A percentile compares a stretch with the other conserved stretches of the same genome.
Evolutionary conservation across 1,284 basidiomycete genomes (phyloP).

Genomic region (Neolentinus lepideus): DNA sequence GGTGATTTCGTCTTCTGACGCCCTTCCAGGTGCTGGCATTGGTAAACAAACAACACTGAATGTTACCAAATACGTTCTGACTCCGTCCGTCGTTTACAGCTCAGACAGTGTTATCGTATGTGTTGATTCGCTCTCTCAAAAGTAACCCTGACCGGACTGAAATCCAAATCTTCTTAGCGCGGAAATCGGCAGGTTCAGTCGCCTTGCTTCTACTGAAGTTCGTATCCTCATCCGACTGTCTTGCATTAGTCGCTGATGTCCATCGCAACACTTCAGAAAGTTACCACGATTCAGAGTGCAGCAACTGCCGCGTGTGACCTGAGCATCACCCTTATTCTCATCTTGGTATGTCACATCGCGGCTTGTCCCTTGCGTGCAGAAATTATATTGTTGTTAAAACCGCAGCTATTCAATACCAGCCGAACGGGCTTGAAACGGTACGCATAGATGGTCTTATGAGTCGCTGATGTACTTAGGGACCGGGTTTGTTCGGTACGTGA

Average conservation of each 20-base stretch:
- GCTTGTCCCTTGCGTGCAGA: neutral
- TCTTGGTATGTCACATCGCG: neutral
- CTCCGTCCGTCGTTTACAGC: neutral
- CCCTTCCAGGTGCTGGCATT: conserved; percentile 1
- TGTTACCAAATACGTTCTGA: neutral
- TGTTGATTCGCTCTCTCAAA: neutral
- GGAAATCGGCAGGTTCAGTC: conserved; percentile 1
- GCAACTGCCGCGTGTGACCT: conserved; percentile 5
- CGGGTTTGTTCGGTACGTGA: no score
- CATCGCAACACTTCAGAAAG: neutral
- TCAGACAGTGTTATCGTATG: neutral
- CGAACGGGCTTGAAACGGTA: conserved; percentile 3
- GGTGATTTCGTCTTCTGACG: neutral
- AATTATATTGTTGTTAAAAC: neutral
- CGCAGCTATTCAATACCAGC: conserved; percentile 1
- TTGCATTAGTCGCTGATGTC: neutral
- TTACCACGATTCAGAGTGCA: conserved; percentile 4
- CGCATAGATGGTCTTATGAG: no score
- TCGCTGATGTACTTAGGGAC: no score
- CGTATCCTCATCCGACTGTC: neutral
- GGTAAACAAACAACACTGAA: neutral
- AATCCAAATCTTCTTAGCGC: no score
- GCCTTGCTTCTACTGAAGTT: neutral
- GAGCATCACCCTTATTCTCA: conserved; percentile 4
- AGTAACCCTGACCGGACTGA: neutral